Evolutionary conservation across 2,329 filamentous ascomycete genomes (phyloP).

Genomic region (Diaporthe sp.): DNA sequence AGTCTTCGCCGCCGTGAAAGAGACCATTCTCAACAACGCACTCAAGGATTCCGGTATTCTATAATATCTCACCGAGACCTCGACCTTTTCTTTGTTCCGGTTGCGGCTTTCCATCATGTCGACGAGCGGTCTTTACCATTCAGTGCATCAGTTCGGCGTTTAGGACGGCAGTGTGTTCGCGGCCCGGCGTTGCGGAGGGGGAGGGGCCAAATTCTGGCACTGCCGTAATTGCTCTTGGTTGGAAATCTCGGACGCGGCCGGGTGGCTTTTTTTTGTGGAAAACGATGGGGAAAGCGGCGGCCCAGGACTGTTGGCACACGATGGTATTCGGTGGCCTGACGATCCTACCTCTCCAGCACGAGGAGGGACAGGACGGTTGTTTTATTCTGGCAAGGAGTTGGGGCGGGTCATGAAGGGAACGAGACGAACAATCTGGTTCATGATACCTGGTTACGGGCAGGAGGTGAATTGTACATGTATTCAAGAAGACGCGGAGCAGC

Average conservation of each 20-base stretch:
- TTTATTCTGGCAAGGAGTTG: conserved; percentile 40
- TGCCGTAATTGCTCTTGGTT: conserved; percentile 16
- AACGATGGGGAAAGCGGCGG: conserved; percentile 9
- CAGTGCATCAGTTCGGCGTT: conserved; percentile 42
- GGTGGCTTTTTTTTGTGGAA: conserved; percentile 14
- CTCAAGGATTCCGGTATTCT: conserved; percentile 98
- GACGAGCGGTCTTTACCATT: conserved; percentile 42
- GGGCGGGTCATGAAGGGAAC: conserved; percentile 27
- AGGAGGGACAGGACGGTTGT: conserved; percentile 27
- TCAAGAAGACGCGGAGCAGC: conserved; percentile 25
- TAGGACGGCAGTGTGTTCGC: conserved; percentile 35
- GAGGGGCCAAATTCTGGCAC: conserved; percentile 8
- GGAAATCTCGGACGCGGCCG: conserved; percentile 28
- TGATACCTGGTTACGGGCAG: conserved; percentile 25
- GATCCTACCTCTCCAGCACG: conserved; percentile 16
- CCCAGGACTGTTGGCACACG: conserved; percentile 9
- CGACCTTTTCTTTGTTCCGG: conserved; percentile 33
- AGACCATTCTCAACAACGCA: conserved; percentile 98
- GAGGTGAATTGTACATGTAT: conserved; percentile 31
- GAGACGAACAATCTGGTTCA: conserved; percentile 36
- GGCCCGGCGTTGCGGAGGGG: conserved; percentile 39
- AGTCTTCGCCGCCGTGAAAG: conserved; percentile 98
- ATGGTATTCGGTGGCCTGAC: conserved; percentile 22
- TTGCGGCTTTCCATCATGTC: conserved; percentile 35
- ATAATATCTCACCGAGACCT: conserved; percentile 58